Evolutionary conservation across 108 stramenopile species (phyloP).

Genomic region (Conticribra weissflogii): DNA sequence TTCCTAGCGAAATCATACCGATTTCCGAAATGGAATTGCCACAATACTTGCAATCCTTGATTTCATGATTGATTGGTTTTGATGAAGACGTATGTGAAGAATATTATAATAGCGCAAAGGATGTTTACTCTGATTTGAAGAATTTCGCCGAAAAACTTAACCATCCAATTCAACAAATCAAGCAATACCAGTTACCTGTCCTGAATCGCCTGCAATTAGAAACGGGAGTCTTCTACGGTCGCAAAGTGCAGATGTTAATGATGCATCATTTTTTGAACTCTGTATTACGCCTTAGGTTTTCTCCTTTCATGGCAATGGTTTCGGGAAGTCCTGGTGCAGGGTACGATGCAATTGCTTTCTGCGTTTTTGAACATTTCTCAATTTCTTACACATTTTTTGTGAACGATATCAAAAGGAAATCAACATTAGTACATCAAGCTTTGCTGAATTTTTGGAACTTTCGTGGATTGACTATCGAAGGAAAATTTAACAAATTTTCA

Average conservation of each 20-base stretch:
- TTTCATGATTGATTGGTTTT: slow-evolving; percentile 6
- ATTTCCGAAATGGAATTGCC: slow-evolving; percentile 7
- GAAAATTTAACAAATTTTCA: no score
- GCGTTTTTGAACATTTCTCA: background rate
- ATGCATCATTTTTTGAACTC: slow-evolving; percentile 13
- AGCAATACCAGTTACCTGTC: background rate
- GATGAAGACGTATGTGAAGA: background rate
- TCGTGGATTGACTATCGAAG: no score
- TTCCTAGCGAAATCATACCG: no score
- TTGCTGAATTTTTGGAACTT: no score
- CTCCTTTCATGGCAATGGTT: slow-evolving; percentile 5
- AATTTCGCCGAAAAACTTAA: background rate
- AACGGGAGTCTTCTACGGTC: slow-evolving; percentile 18
- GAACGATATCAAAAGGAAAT: no score
- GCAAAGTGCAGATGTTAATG: slow-evolving; percentile 16
- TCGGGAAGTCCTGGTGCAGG: slow-evolving; percentile 33
- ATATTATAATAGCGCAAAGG: background rate
- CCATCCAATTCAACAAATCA: background rate
- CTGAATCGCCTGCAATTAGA: background rate
- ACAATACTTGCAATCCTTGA: slow-evolving; percentile 9
- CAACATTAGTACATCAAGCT: no score
- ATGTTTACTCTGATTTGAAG: slow-evolving; percentile 8
- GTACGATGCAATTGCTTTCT: background rate
- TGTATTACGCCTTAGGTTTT: background rate
- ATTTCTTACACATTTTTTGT: background rate